These are phyloP conservation scores for Candida cerambycidarum DNA, from an alignment of 805 yeast genomes.

Conservation along the genomic window DNA sequence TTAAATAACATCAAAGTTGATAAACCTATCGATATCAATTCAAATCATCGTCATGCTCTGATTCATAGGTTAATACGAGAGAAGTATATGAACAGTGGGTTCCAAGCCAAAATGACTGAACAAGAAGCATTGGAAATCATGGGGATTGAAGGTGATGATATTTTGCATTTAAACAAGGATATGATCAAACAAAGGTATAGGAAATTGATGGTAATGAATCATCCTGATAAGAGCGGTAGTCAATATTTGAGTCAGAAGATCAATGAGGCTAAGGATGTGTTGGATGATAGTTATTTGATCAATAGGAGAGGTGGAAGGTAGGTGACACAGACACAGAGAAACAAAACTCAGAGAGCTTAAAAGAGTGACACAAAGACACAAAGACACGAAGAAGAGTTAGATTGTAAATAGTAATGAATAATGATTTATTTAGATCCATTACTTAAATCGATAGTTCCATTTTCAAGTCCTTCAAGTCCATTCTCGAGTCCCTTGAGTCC, in stretches of 20 bases:
- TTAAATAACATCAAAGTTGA: conserved; percentile 29
- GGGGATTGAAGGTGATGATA: conserved; percentile 44
- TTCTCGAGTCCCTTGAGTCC: too few relatives aligned
- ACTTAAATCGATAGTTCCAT: too few relatives aligned
- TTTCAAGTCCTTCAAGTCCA: too few relatives aligned
- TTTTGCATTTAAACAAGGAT: conserved; percentile 35
- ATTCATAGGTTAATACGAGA: conserved; percentile 14
- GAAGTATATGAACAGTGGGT: conserved; percentile 35
- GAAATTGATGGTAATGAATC: conserved; percentile 40
- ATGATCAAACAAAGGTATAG: conserved; percentile 36
- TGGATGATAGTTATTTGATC: conserved; percentile 40
- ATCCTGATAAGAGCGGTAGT: conserved; percentile 44
- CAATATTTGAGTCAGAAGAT: conserved; percentile 40
- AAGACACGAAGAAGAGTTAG: too few relatives aligned
- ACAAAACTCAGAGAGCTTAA: too few relatives aligned
- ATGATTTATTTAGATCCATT: too few relatives aligned
- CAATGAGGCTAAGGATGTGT: conserved; percentile 43
- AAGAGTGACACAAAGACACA: too few relatives aligned
- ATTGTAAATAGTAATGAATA: too few relatives aligned
- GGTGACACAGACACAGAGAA: too few relatives aligned
- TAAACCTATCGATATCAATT: conserved; percentile 1
- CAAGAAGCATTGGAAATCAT: conserved; percentile 40
- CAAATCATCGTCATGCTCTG: conserved; percentile 12
- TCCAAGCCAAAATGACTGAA: conserved; percentile 40
- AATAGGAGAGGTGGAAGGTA: conserved; percentile 5